Conservation (phyloP, 805 yeast species). For the Ogataea degrootiae region DNA sequence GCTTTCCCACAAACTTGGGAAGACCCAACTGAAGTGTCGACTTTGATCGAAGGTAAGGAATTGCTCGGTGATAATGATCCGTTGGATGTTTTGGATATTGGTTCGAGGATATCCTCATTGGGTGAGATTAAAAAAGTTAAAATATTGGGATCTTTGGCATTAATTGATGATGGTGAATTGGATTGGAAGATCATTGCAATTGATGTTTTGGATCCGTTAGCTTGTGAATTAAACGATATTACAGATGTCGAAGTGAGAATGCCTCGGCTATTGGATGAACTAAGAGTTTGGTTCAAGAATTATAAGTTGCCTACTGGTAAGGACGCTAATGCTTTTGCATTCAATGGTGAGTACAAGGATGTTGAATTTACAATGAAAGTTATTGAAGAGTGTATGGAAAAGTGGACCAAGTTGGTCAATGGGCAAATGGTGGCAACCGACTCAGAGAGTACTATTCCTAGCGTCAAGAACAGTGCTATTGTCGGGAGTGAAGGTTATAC, state of each 20-base stretch:
- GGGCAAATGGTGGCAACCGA: slow-evolving; percentile 34
- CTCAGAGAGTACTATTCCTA: slow-evolving; percentile 26
- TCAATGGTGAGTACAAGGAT: slow-evolving; percentile 61
- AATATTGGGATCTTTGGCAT: slow-evolving; percentile 70
- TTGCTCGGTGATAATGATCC: slow-evolving; percentile 91
- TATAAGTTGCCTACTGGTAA: slow-evolving; percentile 84
- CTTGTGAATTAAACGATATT: slow-evolving; percentile 53
- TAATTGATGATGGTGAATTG: slow-evolving; percentile 90
- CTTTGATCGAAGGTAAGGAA: slow-evolving; percentile 33
- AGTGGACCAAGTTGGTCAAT: slow-evolving; percentile 59
- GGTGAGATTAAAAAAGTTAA: slow-evolving; percentile 61
- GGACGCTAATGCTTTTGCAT: slow-evolving; percentile 70
- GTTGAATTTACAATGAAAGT: slow-evolving; percentile 54
- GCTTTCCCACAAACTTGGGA: slow-evolving; percentile 97
- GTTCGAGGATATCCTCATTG: slow-evolving; percentile 40
- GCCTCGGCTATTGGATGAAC: slow-evolving; percentile 68
- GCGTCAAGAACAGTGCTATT: slow-evolving; percentile 34
- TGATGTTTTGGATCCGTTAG: slow-evolving; percentile 61
- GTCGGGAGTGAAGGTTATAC: slow-evolving; percentile 19
- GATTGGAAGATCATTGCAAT: slow-evolving; percentile 90
- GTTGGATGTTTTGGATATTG: slow-evolving; percentile 89
- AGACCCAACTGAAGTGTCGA: slow-evolving; percentile 61
- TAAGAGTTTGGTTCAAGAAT: slow-evolving; percentile 76
- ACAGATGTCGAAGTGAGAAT: slow-evolving; percentile 61
- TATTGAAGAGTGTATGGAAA: slow-evolving; percentile 57